Conservation (phyloP, 1,284 basidiomycete genomes). For the Rhodotorula sp. region DNA sequence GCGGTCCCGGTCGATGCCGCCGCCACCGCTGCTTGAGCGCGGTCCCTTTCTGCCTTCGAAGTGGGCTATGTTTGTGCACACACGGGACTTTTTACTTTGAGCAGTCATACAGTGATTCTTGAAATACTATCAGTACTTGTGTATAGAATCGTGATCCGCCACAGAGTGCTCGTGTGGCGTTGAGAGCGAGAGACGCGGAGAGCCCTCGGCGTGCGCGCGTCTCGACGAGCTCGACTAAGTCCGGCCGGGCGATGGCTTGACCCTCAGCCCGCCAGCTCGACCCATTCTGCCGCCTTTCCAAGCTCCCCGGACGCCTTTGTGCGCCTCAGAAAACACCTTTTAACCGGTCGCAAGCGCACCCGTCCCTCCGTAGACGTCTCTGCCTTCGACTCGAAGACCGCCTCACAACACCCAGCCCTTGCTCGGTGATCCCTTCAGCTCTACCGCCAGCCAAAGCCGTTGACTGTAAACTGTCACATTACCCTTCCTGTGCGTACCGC, state of each 20-base stretch:
- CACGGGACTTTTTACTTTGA: no score
- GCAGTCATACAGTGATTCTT: no score
- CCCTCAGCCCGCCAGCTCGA: background rate
- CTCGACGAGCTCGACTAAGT: background rate
- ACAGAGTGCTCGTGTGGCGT: background rate
- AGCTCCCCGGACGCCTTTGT: conserved; percentile 2
- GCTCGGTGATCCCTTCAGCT: background rate
- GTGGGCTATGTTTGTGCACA: no score
- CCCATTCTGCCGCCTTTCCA: background rate
- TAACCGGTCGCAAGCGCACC: conserved; percentile 8
- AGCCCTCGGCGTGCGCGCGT: background rate
- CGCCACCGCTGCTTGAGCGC: no score
- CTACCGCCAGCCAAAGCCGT: conserved; percentile 5
- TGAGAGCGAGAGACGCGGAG: background rate
- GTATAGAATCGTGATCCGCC: no score
- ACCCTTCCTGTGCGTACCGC: background rate
- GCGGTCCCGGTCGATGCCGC: no score
- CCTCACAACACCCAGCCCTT: background rate
- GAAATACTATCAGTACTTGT: no score
- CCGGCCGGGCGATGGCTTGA: background rate
- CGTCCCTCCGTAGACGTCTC: background rate
- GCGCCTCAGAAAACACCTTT: conserved; percentile 2
- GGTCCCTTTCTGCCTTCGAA: no score
- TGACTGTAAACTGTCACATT: conserved; percentile 3
- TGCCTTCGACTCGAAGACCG: background rate